Conservation (phyloP, 2,329 filamentous ascomycete species). For the Beauveria bassiana region DNA sequence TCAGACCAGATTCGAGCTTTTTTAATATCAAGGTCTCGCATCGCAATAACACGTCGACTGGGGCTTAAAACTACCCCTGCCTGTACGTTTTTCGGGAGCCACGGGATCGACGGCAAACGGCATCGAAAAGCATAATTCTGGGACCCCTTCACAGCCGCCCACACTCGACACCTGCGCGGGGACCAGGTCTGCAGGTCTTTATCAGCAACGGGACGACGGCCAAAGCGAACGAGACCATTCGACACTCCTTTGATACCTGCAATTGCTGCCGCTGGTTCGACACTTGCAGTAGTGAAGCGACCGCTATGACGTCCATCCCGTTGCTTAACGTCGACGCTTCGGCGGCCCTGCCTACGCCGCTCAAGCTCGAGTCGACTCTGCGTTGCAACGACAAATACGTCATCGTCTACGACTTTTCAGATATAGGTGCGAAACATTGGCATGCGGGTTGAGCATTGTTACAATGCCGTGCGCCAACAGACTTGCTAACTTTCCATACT, state of each 20-base stretch:
- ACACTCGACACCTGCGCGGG: not conserved
- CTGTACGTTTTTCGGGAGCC: constrained; percentile 3
- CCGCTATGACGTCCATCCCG: constrained; percentile 1
- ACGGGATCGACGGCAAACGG: constrained; percentile 2
- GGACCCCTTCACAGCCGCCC: not conserved
- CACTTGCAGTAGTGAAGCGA: not conserved
- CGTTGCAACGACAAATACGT: constrained; percentile 33
- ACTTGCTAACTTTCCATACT: not conserved
- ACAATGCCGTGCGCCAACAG: not conserved
- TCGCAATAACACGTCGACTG: not conserved
- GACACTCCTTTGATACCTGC: not conserved
- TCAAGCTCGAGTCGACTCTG: not conserved
- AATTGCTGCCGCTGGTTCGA: not conserved
- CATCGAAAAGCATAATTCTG: not conserved
- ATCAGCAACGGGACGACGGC: not conserved
- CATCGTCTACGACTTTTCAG: constrained; percentile 29
- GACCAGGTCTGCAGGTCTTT: not conserved
- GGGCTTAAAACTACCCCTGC: not conserved
- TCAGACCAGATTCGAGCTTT: not conserved
- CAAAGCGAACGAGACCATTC: not conserved
- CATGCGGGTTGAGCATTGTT: not conserved
- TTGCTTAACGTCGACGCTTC: constrained; percentile 3
- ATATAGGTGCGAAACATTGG: constrained; percentile 22
- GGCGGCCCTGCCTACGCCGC: not conserved
- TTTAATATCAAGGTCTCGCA: no score